phyloP scores from a whole-genome alignment of 306 rosid genomes.

The Dryas drummondii region DNA sequence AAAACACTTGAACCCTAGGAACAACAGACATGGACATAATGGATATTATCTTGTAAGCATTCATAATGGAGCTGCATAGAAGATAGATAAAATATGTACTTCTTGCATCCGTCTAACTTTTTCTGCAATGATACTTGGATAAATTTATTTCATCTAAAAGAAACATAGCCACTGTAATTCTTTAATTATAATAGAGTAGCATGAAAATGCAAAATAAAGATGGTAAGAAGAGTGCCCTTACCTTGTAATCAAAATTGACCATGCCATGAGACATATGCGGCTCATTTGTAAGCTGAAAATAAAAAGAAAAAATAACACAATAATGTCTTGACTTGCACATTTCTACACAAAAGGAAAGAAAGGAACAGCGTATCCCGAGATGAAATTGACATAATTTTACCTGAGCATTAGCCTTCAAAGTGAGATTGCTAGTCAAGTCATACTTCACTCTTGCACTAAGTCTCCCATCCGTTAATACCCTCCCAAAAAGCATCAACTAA shows the following conservation, averaged over 20 bases:
- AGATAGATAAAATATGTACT: background rate
- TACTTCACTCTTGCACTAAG: slow-evolving; percentile 78
- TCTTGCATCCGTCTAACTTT: background rate
- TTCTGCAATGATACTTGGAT: background rate
- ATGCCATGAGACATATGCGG: slow-evolving; percentile 97
- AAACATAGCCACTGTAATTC: background rate
- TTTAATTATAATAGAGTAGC: background rate
- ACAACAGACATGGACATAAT: background rate
- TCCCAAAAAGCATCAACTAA: slow-evolving; percentile 87
- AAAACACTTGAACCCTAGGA: background rate
- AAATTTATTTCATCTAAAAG: background rate
- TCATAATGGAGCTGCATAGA: background rate
- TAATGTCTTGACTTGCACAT: background rate
- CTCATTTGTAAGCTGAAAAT: slow-evolving; percentile 75
- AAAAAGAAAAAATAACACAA: background rate
- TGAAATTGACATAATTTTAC: slow-evolving; percentile 28
- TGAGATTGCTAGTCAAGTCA: slow-evolving; percentile 66
- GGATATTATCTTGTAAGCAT: background rate
- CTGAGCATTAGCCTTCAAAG: slow-evolving; percentile 87
- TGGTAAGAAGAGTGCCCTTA: slow-evolving; percentile 17
- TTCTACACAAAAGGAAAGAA: background rate
- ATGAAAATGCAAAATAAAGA: background rate
- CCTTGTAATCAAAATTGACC: slow-evolving; percentile 84
- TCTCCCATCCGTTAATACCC: slow-evolving; percentile 78
- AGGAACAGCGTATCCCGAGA: background rate